phyloP scores from a whole-genome alignment of 2,329 filamentous ascomycete genomes.

The Sporothrix protearum region DNA sequence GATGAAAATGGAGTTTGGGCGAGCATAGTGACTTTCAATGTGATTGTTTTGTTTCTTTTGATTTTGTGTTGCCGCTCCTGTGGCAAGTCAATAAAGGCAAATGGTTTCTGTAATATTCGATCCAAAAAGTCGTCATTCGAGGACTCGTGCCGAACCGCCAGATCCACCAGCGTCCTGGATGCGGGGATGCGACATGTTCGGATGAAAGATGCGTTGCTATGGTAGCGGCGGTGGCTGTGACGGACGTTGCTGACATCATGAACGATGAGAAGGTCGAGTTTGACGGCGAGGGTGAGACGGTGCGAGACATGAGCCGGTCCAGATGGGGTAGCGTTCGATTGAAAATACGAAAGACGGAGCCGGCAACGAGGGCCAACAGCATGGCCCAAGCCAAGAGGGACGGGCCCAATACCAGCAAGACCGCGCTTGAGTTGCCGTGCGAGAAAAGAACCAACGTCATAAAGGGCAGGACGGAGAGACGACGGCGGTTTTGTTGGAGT shows the following conservation, averaged over 20 bases:
- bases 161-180: neutral
- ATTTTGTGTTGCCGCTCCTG: too few relatives aligned
- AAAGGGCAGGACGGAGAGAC: neutral
- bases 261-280: neutral
- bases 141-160: neutral
- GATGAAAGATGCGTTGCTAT: neutral
- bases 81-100: too few relatives aligned
- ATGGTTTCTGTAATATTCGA: too few relatives aligned
- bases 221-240: neutral
- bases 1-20: too few relatives aligned
- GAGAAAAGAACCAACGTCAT: too few relatives aligned
- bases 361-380: slow-evolving; percentile 32
- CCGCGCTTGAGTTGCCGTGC: slow-evolving; percentile 33
- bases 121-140: neutral
- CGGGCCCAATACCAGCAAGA: slow-evolving; percentile 31
- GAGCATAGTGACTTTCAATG: too few relatives aligned
- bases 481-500: slow-evolving; percentile 24
- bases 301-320: slow-evolving; percentile 36
- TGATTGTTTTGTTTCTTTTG: too few relatives aligned
- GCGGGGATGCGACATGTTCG: neutral
- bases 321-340: slow-evolving; percentile 38
- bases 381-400: slow-evolving; percentile 35
- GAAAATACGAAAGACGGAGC: slow-evolving; percentile 36
- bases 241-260: neutral
- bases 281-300: slow-evolving; percentile 18